Evolutionary conservation across 2,329 filamentous ascomycete species (phyloP).

Genomic region (Penicillium paneum): DNA sequence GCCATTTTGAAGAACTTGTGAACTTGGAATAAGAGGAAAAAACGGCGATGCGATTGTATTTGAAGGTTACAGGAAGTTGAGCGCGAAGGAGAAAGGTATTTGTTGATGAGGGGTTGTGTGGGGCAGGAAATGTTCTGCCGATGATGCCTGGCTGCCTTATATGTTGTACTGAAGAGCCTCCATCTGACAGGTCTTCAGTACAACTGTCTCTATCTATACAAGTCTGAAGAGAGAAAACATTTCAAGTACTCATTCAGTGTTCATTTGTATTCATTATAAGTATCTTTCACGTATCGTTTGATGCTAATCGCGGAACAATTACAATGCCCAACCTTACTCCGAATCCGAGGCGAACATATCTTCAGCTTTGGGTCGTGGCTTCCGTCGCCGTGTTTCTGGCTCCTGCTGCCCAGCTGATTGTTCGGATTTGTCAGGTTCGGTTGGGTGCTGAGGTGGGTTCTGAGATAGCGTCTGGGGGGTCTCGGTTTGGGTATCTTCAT

Average conservation of each 20-base stretch:
- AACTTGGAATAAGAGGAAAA: neutral
- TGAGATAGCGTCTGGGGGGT: conserved; percentile 20
- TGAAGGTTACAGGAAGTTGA: conserved; percentile 10
- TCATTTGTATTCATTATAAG: conserved; percentile 2
- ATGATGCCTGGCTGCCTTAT: conserved; percentile 9
- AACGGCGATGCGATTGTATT: conserved; percentile 23
- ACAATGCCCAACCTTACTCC: conserved; percentile 32
- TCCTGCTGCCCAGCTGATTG: conserved; percentile 20
- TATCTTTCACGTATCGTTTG: neutral
- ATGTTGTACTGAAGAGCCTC: conserved; percentile 1
- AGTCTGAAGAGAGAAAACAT: neutral
- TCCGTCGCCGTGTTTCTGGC: conserved; percentile 36
- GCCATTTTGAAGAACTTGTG: conserved; percentile 32
- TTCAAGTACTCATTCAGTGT: neutral
- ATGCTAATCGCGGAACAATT: conserved; percentile 14
- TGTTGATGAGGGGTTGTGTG: conserved; percentile 27
- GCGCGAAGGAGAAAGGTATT: conserved; percentile 19
- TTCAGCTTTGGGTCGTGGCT: conserved; percentile 69
- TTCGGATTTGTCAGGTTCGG: conserved; percentile 15
- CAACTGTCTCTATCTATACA: neutral
- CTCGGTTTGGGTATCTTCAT: conserved; percentile 18
- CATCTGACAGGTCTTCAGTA: neutral
- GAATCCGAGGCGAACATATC: conserved; percentile 83
- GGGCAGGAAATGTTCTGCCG: conserved; percentile 26
- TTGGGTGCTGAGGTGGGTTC: conserved; percentile 1